A percentile compares a stretch with the other conserved stretches of the same genome.
Evolutionary conservation across 1,284 basidiomycete genomes (phyloP).

Genomic region (Rhodotorula mucilaginosa): DNA sequence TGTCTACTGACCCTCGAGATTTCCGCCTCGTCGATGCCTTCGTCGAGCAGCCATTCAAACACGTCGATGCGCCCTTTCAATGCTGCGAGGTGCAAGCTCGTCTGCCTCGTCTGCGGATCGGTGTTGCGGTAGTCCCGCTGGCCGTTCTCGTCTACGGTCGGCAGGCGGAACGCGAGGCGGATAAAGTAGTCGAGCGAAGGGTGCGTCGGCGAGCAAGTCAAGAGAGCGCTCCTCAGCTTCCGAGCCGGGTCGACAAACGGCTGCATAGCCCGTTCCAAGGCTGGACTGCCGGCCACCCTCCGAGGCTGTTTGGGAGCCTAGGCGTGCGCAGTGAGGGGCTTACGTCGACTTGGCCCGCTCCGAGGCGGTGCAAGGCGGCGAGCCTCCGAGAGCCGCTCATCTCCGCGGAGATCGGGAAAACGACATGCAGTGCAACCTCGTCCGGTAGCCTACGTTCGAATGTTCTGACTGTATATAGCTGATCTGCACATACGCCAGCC

Average conservation of each 20-base stretch:
- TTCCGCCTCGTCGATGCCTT: conserved; percentile 85
- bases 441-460: background rate
- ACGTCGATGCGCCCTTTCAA: conserved; percentile 79
- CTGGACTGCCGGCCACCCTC: no score
- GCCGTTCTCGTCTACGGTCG: conserved; percentile 8
- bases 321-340: no score
- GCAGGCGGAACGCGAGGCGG: conserved; percentile 25
- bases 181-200: conserved; percentile 21
- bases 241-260: conserved; percentile 7
- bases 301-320: no score
- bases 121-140: conserved; percentile 74
- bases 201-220: background rate
- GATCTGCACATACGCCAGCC: no score
- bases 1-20: conserved; percentile 68
- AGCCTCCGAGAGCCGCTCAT: no score
- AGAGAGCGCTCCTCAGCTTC: conserved; percentile 24
- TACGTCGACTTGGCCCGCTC: no score
- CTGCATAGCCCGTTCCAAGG: background rate
- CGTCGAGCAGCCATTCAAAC: conserved; percentile 72
- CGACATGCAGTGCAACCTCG: no score
- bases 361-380: no score
- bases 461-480: no score
- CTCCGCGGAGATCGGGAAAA: no score
- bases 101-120: conserved; percentile 67
- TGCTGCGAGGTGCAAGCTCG: conserved; percentile 83